Base-by-base conservation (phyloP, 1,139 yeast genomes). In the Geotrichum candidum region DNA sequence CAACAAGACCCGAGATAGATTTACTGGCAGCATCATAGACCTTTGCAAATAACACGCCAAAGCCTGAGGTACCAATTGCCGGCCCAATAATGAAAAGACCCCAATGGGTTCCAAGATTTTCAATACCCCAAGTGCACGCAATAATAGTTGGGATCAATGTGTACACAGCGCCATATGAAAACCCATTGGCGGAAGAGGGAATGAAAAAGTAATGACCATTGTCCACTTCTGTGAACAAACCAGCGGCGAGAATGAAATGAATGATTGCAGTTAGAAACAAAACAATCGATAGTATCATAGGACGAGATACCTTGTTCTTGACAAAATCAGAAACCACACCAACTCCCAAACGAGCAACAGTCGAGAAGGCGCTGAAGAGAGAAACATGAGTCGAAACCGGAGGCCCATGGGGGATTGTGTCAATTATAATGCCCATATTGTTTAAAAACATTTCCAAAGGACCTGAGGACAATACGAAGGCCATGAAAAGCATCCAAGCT, bases 71-170 rank as follows among this genome's bases (percentile, higher is more conserved):
- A 0, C 97, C 97, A 2, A 90, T 67, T 0, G 98, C 97, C 0
- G 98, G 97, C 0, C 96, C 96, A 45, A 90, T 80, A 84, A 92
- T 85, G 70, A 90, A 88, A 38, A 89, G 79, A 2, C 98, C 98
- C 92, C 97, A 94, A 1, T 95, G 88, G 1, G 96, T 88, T 0
- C 98, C 98, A 72, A 94, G 85, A 58, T 90, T 82, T 61, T 88
- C 92, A 48, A 89, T 83, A 0, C 98, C 97, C 97, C 97, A 94
- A 1, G 88, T 82, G 2, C 86, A 79, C 1, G 96, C 87, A 2
- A 89, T 85, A 9, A 91, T 78, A 0, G 96, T 87, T 6, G 99
- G 98, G 68, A 84, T 88, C 7, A 89, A 77, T 0, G 97, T 90
- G 76, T 91, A 94, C 1, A 89, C 72, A 0, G 94, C 88, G 23